Evolutionary conservation across 2,329 filamentous ascomycete genomes (phyloP), one percentile per base, ranked within the genome.

Genomic region (Nothomitra cinnamomea): DNA sequence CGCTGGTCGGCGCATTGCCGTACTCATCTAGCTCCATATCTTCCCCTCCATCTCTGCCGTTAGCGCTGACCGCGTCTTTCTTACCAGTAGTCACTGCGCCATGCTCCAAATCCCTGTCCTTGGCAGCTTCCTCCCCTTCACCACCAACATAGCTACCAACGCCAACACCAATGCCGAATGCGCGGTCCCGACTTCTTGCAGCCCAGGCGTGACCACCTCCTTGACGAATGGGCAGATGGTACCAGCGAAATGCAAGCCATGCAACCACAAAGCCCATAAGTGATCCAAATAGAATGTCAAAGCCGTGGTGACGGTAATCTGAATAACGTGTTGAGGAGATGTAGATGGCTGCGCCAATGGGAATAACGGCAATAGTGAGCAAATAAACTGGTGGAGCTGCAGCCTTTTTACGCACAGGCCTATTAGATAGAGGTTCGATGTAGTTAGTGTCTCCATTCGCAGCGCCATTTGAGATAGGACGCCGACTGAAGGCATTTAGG

Each of bases 141-240:
- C 65, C 63, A 0, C 70, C 70, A 1, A 74, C 72, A 58, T 73
- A 74, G 1, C 65, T 65, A 1, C 65, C 66, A 1, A 67, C 63
- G 0, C 73, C 85, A 1, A 87, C 75, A 12, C 84, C 85, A 17
- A 85, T 80, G 72, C 83, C 87, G 65, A 89, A 95, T 0, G 87
- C 85, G 57, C 86, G 75, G 53, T 82, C 75, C 43, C 73, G 71
- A 61, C 78, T 85, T 51, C 89, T 75, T 0, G 87, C 82, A 2
- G 84, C 87, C 89, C 88, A 95, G 0, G 86, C 80, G 87, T 88
- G 95, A 13, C 89, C 89, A 1, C 83, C 84, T 5, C 87, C 87
- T n/a, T 43, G 17, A 13, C 19, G 40, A 22, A 53, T 48, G 41
- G 88, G 87, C 8, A 92, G 70, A 63, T 95, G 87, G 64, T 95